These are phyloP conservation scores for Lolium perenne DNA, from an alignment of 176 grass and related monocot species.

Conservation along the genomic window DNA sequence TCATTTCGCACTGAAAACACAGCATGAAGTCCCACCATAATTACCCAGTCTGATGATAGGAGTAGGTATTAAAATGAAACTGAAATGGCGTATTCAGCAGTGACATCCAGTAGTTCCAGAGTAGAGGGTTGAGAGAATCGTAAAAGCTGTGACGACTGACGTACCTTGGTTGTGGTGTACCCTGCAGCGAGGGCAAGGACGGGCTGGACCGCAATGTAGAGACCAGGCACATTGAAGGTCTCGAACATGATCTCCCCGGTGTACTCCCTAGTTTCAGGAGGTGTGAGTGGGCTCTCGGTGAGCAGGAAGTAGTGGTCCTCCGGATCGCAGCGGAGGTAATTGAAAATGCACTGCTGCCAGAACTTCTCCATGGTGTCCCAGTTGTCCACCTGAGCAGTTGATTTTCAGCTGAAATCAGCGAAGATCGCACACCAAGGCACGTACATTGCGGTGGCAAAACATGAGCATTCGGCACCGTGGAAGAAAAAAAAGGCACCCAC, in stretches of 20 bases:
- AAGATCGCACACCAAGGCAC: not conserved
- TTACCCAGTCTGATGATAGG: conserved; percentile 14
- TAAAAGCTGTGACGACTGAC: conserved; percentile 38
- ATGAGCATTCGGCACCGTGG: not conserved
- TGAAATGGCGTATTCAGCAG: not conserved
- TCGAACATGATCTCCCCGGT: conserved; percentile 99
- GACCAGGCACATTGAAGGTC: conserved; percentile 93
- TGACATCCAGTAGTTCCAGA: not conserved
- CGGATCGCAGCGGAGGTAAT: conserved; percentile 87
- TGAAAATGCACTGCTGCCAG: conserved; percentile 98
- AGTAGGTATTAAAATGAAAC: not conserved
- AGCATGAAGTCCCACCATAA: conserved; percentile 55
- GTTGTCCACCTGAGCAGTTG: conserved; percentile 76
- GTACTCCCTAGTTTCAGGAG: conserved; percentile 91
- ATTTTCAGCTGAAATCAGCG: conserved; percentile 26
- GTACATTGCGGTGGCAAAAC: not conserved
- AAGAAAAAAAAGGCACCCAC: conserved; percentile 37
- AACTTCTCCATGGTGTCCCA: conserved; percentile 99
- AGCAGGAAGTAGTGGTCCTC: conserved; percentile 98
- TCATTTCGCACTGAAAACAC: conserved; percentile 99
- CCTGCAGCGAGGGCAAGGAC: conserved; percentile 94
- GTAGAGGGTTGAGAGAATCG: not conserved
- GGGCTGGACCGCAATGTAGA: conserved; percentile 92
- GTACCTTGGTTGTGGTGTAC: conserved; percentile 88
- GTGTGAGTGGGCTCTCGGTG: conserved; percentile 88